Percentiles rank a stretch among this genome's conserved stretches.
phyloP scores from a whole-genome alignment of 352 stramenopile genomes.

The Globisporangium irregulare region DNA sequence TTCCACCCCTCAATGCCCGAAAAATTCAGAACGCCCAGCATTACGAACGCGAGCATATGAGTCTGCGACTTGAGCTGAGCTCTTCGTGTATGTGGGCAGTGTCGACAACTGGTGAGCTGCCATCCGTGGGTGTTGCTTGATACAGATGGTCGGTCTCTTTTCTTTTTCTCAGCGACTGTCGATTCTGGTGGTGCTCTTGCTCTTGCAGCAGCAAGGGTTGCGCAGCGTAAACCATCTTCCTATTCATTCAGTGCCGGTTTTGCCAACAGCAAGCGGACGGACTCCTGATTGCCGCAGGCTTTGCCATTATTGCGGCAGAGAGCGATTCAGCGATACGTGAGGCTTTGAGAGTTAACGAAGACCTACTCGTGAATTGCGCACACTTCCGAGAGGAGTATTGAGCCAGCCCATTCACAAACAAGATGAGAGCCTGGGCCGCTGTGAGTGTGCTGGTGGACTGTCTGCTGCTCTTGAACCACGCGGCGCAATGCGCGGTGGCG shows the following conservation, averaged over 20 bases:
- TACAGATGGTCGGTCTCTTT: neutral
- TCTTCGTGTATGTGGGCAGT: neutral
- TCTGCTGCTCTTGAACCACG: neutral
- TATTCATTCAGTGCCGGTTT: too few relatives aligned
- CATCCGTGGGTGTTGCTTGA: too few relatives aligned
- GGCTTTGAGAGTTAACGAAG: neutral
- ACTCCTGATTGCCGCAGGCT: neutral
- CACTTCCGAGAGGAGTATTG: too few relatives aligned
- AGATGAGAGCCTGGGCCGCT: constrained; percentile 1
- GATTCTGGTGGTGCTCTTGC: constrained; percentile 12
- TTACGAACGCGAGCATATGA: constrained; percentile 1
- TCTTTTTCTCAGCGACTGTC: constrained; percentile 13
- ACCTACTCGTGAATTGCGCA: neutral
- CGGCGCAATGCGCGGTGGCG: constrained; percentile 1
- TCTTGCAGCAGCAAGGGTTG: neutral
- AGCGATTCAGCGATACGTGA: neutral
- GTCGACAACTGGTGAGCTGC: neutral
- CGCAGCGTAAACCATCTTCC: neutral
- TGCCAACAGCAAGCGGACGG: too few relatives aligned
- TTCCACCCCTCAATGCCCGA: too few relatives aligned
- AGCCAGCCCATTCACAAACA: neutral
- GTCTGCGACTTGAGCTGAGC: neutral
- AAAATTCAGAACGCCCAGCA: too few relatives aligned
- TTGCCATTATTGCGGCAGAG: neutral
- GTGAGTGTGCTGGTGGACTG: neutral